Evolutionary conservation across 2,329 filamentous ascomycete genomes (phyloP), one percentile per base, ranked within the genome.

Genomic region (Coniella lustricola): DNA sequence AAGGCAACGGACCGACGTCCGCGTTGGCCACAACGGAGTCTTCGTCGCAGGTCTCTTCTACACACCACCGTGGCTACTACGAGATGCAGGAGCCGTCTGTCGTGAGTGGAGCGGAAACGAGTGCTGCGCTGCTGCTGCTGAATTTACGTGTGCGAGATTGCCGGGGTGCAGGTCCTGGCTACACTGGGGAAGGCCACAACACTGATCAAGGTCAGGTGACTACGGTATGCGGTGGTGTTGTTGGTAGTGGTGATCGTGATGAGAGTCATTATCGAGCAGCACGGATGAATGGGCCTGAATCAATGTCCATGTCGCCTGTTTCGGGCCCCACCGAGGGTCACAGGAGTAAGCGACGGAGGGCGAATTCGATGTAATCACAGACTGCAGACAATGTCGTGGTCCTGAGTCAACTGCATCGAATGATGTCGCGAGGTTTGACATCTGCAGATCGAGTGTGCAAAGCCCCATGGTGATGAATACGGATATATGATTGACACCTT

Each of bases 81-180:
- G 40, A 21, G 29, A 13, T 13, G 8, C 47, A 50, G 7, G 57
- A 55, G 42, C 37, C 36, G 34, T 29, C 25, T 5, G 22, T 31
- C 51, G 53, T 33, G 52, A 55, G 44, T 7, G 65, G 64, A 0
- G 61, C 60, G 12, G 69, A 74, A 44, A 71, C 68, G 56, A 72
- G 71, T 38, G 73, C 72, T 1, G 73, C 73, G 16, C 60, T 71
- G 50, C 57, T 74, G 5, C 58, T 76, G 33, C 68, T 76, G 70
- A 71, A 72, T 44, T 64, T 76, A 21, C 70, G 70, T 50, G 64
- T 73, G 17, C 59, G 63, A 44, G 69, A 71, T 52, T 48, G 40
- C 39, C 22, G 56, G 17, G 50, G 3, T 18, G n/a, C 38, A 3
- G 4, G 29, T n/a, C 21, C 22, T n/a, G n/a, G 3, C 4, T 17